Evolutionary conservation across 1,139 yeast genomes (phyloP), one percentile per base, ranked within the genome.

Genomic region (Yamadazyma blattariae): DNA sequence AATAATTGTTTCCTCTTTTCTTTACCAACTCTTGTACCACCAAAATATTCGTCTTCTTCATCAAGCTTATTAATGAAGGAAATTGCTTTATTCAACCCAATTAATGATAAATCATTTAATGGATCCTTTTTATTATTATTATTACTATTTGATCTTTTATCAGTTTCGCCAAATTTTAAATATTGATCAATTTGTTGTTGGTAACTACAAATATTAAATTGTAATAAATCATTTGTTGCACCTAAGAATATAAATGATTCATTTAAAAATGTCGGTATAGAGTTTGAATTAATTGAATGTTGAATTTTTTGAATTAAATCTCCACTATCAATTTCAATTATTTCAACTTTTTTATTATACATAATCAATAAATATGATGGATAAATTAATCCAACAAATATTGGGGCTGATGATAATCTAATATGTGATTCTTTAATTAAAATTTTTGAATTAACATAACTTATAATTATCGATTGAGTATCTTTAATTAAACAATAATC

Each of bases 331-430:
- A 62, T 49, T 37, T 76, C 79, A 11, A 71, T 39, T 0, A 79
- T 45, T 36, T 75, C 79, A 1, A 78, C 46, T 32, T 57, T 63
- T 37, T 69, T 69, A 27, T 57, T 50, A 33, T 64, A 63, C 2
- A 68, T 48, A 1, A 64, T 45, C n/a, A 77, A 43, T 11, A 77
- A 42, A 44, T 77, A 79, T 1, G 60, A 49, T 1, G 85, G 84
- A 28, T 57, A 50, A 32, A 75, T 53, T 29, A 56, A 59, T 8
- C 61, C 48, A 3, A 70, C 55, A 25, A 45, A 51, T 49, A 43
- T 3, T 74, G 76, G 69, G 10, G 59, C 46, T 2, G 57, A 42
- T 3, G 48, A 36, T 36, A 71, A 50, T 29, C 56, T 57, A 1
- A 61, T 47, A 7, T 47, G 52, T 12, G 61, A 52, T 5, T 52